Conservation (phyloP, 164 flowering plant genomes). For the Umbellularia californica region DNA sequence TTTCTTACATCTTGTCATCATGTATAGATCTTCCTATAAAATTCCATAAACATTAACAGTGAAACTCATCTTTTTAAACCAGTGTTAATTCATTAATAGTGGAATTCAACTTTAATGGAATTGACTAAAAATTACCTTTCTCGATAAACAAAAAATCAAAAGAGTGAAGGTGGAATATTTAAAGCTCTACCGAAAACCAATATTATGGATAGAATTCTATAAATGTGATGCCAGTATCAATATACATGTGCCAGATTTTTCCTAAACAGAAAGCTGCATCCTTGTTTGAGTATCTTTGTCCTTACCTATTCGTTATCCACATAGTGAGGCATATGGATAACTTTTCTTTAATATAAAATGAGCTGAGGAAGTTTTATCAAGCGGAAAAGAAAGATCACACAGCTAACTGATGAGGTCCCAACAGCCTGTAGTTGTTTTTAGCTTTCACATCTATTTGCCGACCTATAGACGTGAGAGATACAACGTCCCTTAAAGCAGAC, state of each 20-base stretch:
- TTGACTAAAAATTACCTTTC: no score
- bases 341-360: neutral
- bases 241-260: no score
- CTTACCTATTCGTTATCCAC: no score
- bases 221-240: no score
- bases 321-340: neutral
- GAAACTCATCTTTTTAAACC: no score
- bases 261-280: neutral
- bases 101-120: no score
- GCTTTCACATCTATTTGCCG: neutral
- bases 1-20: no score
- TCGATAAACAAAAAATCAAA: no score
- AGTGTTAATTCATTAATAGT: no score
- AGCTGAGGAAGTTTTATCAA: neutral
- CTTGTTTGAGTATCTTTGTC: neutral
- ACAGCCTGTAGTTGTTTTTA: neutral
- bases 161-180: neutral
- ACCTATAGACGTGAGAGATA: neutral
- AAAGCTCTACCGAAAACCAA: neutral
- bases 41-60: no score
- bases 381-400: neutral
- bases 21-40: no score
- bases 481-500: neutral
- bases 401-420: neutral
- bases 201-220: no score